phyloP scores from a whole-genome alignment of 2,329 filamentous ascomycete species.

The Coniochaeta hoffmannii region DNA sequence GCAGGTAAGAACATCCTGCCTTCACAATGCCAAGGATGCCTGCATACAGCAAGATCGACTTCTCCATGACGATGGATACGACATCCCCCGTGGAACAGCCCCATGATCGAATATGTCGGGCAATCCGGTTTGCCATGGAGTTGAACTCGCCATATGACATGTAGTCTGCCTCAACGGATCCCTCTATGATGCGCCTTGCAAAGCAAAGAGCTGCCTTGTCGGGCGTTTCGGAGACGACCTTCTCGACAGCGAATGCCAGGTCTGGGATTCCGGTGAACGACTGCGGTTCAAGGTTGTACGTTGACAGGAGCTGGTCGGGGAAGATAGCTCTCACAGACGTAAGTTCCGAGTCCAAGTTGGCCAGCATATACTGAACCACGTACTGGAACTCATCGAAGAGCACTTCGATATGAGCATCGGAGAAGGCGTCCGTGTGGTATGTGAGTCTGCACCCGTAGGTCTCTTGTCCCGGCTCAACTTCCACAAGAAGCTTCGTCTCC shows the following conservation, averaged over 20 bases:
- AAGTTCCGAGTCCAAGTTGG: slow-evolving; percentile 19
- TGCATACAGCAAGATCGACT: slow-evolving; percentile 64
- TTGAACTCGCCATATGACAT: slow-evolving; percentile 63
- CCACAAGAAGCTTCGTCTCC: slow-evolving; percentile 69
- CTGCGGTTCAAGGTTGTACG: slow-evolving; percentile 34
- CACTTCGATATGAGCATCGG: slow-evolving; percentile 43
- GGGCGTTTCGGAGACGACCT: slow-evolving; percentile 38
- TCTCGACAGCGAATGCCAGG: slow-evolving; percentile 48
- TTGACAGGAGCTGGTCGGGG: slow-evolving; percentile 32
- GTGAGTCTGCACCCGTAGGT: slow-evolving; percentile 37
- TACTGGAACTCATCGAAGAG: slow-evolving; percentile 56
- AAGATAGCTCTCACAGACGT: slow-evolving; percentile 18
- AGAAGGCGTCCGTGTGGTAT: slow-evolving; percentile 40
- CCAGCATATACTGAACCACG: slow-evolving; percentile 28
- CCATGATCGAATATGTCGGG: slow-evolving; percentile 40
- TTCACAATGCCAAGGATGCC: slow-evolving; percentile 70
- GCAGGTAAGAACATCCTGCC: slow-evolving; percentile 71
- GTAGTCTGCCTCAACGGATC: slow-evolving; percentile 24
- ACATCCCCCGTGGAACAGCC: slow-evolving; percentile 46
- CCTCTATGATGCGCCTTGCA: slow-evolving; percentile 36
- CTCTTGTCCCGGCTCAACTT: slow-evolving; percentile 57
- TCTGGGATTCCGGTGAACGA: slow-evolving; percentile 29
- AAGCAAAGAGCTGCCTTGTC: slow-evolving; percentile 58
- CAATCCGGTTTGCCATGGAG: slow-evolving; percentile 54
- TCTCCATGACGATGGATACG: slow-evolving; percentile 71